phyloP scores from a whole-genome alignment of 75 land plant species.

The Cryptomeria japonica region DNA sequence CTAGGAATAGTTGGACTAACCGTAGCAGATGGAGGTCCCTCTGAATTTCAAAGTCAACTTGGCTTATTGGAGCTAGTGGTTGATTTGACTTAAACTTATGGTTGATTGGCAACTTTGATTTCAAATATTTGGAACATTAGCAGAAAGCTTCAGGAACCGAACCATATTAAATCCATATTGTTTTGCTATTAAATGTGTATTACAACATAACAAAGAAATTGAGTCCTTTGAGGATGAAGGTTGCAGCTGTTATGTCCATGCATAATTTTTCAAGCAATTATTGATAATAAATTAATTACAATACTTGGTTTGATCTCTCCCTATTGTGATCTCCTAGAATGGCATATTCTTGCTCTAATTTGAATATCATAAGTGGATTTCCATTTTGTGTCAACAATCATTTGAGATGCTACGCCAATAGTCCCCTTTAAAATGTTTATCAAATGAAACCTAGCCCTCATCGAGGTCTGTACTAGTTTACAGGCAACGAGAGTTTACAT shows the following conservation, averaged over 20 bases:
- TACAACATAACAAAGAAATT: background rate
- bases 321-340: too few species aligned
- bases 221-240: background rate
- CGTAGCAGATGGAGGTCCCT: background rate
- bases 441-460: background rate
- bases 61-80: background rate
- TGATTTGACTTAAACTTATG: background rate
- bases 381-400: background rate
- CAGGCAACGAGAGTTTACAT: too few species aligned
- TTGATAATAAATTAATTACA: too few species aligned
- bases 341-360: background rate
- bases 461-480: background rate
- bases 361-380: background rate
- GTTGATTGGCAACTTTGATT: background rate
- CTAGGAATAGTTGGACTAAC: too few species aligned
- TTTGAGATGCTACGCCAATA: background rate
- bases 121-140: background rate
- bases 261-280: too few species aligned
- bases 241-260: background rate
- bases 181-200: background rate
- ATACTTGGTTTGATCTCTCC: too few species aligned
- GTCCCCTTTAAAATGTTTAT: background rate
- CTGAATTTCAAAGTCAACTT: too few species aligned
- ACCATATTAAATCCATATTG: background rate
- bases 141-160: background rate